Base-by-base conservation (phyloP, 176 grass and related monocot genomes). In the Eleusine coracana region DNA sequence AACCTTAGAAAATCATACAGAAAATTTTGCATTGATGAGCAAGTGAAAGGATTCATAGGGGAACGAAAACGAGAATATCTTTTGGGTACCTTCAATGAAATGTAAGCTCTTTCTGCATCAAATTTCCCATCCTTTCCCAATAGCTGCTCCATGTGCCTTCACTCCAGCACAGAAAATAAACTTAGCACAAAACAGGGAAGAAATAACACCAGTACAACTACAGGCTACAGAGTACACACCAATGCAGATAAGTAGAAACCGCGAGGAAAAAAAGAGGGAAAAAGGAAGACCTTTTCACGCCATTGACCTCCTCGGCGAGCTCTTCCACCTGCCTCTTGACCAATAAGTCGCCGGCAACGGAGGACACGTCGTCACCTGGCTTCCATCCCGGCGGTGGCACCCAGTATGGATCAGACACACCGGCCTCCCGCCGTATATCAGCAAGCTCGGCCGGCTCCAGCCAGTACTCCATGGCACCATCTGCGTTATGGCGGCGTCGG, bases 401-500 rank as follows among this genome's bases (percentile, higher is more conserved):
- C 91, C 91, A 95, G 74, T 91, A 93, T 25, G 85, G 80, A 74
- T 96, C 91, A 56, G 78, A 80, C 51, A 96, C 91, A 40, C 93
- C 89, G 10, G 93, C 96, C 68, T 84, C 52, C n/a, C 37, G 65
- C 27, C 91, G 79, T 28, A 93, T 66, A 21, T 90, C 87, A 10
- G 85, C 85, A 71, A 96, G 83, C 52, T 96, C 93, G 10, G 87
- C 93, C 39, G 96, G 93, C 73, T 99, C 96, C 23, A 99, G 76
- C 96, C 96, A 99, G 66, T 96, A 99, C 81, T 99, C 96, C 86
- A 96, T 99, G 44, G 83, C 91, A 39, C 91, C 96, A 77, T 99
- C 89, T 8, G 96, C 83, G 59, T 96, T 99, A 75, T 96, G 93
- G 2, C 89, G 83, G 82, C 96, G 81, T 2, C 89, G 89, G 80